Evolutionary conservation across 176 grass and related monocot genomes (phyloP).

Genomic region (Themeda triandra): DNA sequence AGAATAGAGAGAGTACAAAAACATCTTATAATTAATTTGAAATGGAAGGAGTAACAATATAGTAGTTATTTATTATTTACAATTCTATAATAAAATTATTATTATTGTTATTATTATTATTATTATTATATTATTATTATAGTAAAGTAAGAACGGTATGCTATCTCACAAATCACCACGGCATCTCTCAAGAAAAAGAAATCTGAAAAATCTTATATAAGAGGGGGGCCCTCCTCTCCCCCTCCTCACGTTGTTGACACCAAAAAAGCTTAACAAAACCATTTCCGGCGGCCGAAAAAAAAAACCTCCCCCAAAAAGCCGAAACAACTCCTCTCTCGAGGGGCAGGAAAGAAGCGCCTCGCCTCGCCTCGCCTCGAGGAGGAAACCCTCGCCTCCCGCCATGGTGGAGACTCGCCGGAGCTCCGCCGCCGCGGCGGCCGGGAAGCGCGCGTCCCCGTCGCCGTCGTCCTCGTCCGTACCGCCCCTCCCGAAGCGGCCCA

Average conservation of each 20-base stretch:
- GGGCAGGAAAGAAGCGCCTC: neutral
- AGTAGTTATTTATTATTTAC: neutral
- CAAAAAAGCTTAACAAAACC: slow-evolving; percentile 29
- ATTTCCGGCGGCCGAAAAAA: slow-evolving; percentile 1
- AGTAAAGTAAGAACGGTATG: neutral
- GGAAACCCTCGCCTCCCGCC: slow-evolving; percentile 38
- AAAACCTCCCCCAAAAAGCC: neutral
- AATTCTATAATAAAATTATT: neutral
- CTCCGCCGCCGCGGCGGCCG: slow-evolving; percentile 55
- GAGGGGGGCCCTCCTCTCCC: neutral
- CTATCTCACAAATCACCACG: neutral
- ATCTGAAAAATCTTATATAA: slow-evolving; percentile 16
- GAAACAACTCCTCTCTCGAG: slow-evolving; percentile 9
- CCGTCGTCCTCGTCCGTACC: slow-evolving; percentile 51
- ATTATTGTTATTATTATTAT: neutral
- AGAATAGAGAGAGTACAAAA: too few species aligned
- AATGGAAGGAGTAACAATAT: neutral
- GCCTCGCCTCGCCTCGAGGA: too few species aligned
- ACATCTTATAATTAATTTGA: neutral
- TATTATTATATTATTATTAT: neutral
- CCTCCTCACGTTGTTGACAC: slow-evolving; percentile 8
- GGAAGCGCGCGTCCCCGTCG: slow-evolving; percentile 45
- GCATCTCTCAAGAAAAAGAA: neutral
- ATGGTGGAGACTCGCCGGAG: slow-evolving; percentile 99
- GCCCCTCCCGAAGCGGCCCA: slow-evolving; percentile 58